Base-by-base conservation (phyloP, 345 rosid genomes). In the Mallotus nudiflorus region DNA sequence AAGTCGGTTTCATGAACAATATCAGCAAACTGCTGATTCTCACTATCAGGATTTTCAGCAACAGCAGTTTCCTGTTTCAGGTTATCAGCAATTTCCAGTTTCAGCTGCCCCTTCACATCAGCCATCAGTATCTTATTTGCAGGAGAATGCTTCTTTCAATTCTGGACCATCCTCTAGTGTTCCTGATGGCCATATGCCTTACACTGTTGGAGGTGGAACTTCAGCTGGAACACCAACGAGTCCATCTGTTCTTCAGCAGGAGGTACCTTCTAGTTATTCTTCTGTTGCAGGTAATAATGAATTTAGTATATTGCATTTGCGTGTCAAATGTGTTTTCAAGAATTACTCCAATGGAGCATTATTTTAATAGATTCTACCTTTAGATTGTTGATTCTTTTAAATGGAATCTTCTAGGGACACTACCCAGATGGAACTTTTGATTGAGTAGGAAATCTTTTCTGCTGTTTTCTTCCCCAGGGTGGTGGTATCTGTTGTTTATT, bases 211-310 rank as follows among this genome's bases (percentile, higher is more conserved):
- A 66, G 85, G 80, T 77, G 89, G 87, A 70, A 67, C 65, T 62
- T 67, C 77, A 31, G 75, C 79, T 77, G 89, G 84, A 81, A 83
- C 75, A 67, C 68, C 83, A 20, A 84, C 88, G 72, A 78, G 80
- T 80, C 80, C 90, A 70, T 82, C 83, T 81, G 85, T 83, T 91
- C 91, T 84, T 89, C 93, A 73, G 97, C 99, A 92, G 98, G 99
- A 96, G 98, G 99, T 92, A 96, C 89, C 99, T 96, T 96, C 90
- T 92, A 89, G 98, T 92, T 91, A 96, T 96, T 96, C 98, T 89
- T 89, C 99, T 82, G 88, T 87, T 81, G 73, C 99, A 96, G 99
- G 98, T 96, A 96, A 96, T 85, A 66, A 77, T 85, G 87, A 80
- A 83, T 85, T 83, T 79, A 73, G 84, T 74, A 76, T 78, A 81